phyloP scores from a whole-genome alignment of 140 eudicot species.

The Oenanthe javanica region DNA sequence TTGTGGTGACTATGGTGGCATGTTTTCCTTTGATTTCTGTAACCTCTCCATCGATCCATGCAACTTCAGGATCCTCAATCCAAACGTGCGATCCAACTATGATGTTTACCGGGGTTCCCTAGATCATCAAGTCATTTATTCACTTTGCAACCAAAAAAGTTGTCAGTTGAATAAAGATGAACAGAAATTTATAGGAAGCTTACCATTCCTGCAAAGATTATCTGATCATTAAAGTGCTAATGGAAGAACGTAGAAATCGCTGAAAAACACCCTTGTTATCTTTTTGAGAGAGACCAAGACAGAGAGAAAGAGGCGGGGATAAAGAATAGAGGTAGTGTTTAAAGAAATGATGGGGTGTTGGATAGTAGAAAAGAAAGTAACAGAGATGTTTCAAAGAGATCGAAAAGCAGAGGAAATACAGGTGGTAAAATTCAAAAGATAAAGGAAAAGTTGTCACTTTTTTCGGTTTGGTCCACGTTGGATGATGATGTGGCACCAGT shows the following conservation, averaged over 20 bases:
- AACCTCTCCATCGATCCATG: constrained; percentile 93
- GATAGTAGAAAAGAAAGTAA: constrained; percentile 34
- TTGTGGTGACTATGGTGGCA: constrained; percentile 64
- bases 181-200: constrained; percentile 23
- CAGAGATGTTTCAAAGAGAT: constrained; percentile 52
- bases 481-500: constrained; percentile 39
- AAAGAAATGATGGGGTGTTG: constrained; percentile 37
- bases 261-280: constrained; percentile 7
- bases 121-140: constrained; percentile 27
- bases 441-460: constrained; percentile 53
- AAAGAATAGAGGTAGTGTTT: constrained; percentile 22
- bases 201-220: constrained; percentile 50
- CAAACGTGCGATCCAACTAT: constrained; percentile 92
- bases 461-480: constrained; percentile 27
- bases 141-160: constrained; percentile 6
- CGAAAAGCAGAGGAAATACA: constrained; percentile 45
- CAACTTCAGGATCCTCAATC: constrained; percentile 78
- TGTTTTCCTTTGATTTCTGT: constrained; percentile 50
- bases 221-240: constrained; percentile 36
- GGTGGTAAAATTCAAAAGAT: constrained; percentile 66
- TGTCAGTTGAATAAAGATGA: constrained; percentile 2
- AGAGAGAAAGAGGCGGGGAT: constrained; percentile 17
- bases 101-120: constrained; percentile 91
- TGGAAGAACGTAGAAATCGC: constrained; percentile 15
- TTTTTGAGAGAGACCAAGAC: constrained; percentile 19